Evolutionary conservation across 139 green algal genomes (phyloP), one percentile per base, ranked within the genome.

Genomic region (Haematococcus lacustris): DNA sequence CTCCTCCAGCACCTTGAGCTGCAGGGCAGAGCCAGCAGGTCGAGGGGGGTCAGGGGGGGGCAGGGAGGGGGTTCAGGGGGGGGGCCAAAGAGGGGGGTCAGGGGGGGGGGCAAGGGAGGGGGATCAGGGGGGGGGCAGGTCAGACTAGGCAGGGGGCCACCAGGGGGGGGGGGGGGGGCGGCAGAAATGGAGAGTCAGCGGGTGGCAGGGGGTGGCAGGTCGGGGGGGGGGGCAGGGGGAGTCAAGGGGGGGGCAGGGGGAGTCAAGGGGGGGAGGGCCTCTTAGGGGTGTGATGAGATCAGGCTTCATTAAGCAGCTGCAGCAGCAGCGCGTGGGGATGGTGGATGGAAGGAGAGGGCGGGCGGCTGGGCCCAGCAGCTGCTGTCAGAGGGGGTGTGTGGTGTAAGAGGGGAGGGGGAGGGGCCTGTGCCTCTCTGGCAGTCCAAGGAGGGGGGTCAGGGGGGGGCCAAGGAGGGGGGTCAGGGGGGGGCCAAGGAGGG

Each of bases 1-100:
- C 43, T 85, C 76, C 74, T 86, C 78, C 59, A 91, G 57, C 26
- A 47, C 1, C 75, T 88, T 83, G 26, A 85, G 35, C 62, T 88
- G 77, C 4, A 34, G 38, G 21, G 51, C 70, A 25, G 47, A 76
- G 81, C 85, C 88, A 39, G 59, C 30, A 28, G 26, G 53, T 26
- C 4, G 4, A 26, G 26, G 26, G 9, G 53, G 3, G 9, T 25
- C 53, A 63, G 32, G 26, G 9, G 53, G 53, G 47, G n/a, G n/a
- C n/a, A n/a, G n/a, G n/a, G n/a, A n/a, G n/a, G n/a, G n/a, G n/a
- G n/a, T n/a, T n/a, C n/a, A n/a, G n/a, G n/a, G n/a, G n/a, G 47
- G 47, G 47, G 47, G 21, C 13, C 13, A 57, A 21, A 13, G 21
- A 13, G 47, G 47, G 21, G 21, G 47, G 21, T 57, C 21, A 21